A percentile compares a stretch with the other conserved stretches of the same genome.
Conservation (phyloP, 495 filamentous ascomycete species). For the Entonaema liquescens region DNA sequence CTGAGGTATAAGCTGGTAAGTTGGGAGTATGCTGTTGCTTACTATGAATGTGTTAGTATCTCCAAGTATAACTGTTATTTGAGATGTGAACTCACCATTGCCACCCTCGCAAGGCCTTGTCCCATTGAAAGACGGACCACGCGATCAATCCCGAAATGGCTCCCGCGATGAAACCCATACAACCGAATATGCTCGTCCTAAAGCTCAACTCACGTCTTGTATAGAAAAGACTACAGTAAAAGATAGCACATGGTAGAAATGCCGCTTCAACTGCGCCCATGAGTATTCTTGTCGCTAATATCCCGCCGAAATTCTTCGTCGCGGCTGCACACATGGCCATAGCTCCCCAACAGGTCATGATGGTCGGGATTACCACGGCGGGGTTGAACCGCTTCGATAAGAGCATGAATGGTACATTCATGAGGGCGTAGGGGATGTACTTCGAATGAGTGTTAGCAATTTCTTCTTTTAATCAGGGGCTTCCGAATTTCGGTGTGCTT, state of each 20-base stretch:
- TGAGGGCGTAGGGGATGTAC: conserved; percentile 37
- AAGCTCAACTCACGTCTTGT: conserved; percentile 45
- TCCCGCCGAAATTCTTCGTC: conserved; percentile 41
- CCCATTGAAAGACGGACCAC: conserved; percentile 43
- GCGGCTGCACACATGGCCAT: conserved; percentile 50
- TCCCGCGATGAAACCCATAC: conserved; percentile 34
- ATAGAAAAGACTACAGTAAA: conserved; percentile 56
- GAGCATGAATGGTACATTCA: conserved; percentile 32
- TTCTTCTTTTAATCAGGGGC: too few species aligned
- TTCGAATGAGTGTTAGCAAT: too few species aligned
- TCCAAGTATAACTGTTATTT: background rate
- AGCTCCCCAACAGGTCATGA: conserved; percentile 48
- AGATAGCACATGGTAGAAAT: conserved; percentile 43
- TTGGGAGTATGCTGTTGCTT: conserved; percentile 3
- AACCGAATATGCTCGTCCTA: conserved; percentile 43
- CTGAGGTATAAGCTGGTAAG: too few species aligned
- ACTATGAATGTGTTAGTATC: conserved; percentile 3
- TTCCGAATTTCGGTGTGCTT: too few species aligned
- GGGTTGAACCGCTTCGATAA: conserved; percentile 23
- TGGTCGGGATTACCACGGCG: conserved; percentile 33
- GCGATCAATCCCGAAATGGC: conserved; percentile 58
- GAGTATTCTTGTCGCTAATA: conserved; percentile 62
- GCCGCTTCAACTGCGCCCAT: conserved; percentile 59
- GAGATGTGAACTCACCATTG: conserved; percentile 29
- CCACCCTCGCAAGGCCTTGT: conserved; percentile 36